Evolutionary conservation across 1,284 basidiomycete species (phyloP).

Genomic region (Pterula multifida): DNA sequence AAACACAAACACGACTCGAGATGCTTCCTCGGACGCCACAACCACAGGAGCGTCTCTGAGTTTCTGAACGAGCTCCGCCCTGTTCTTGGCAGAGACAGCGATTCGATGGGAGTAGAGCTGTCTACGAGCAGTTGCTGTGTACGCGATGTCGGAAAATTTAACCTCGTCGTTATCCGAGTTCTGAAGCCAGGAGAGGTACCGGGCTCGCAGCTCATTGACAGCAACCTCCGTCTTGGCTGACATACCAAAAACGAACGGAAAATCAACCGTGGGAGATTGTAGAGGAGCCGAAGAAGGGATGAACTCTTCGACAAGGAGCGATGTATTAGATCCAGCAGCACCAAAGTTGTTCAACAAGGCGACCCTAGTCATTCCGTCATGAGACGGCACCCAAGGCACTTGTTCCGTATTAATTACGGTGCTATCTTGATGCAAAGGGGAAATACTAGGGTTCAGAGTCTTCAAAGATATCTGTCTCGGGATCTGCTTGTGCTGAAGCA

Average conservation of each 20-base stretch:
- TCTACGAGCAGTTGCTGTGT: conserved; percentile 52
- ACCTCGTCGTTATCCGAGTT: conserved; percentile 14
- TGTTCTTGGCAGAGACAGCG: conserved; percentile 28
- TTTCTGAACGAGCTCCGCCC: conserved; percentile 31
- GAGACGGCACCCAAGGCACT: conserved; percentile 28
- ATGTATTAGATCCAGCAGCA: conserved; percentile 58
- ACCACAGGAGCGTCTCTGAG: conserved; percentile 24
- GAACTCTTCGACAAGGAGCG: conserved; percentile 47
- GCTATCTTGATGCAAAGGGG: conserved; percentile 33
- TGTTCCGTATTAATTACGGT: conserved; percentile 33
- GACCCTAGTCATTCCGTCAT: conserved; percentile 24
- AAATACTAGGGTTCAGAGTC: conserved; percentile 43
- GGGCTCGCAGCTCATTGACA: conserved; percentile 31
- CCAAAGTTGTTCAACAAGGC: conserved; percentile 67
- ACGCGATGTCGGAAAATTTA: conserved; percentile 39
- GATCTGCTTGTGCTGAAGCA: conserved; percentile 44
- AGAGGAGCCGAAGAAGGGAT: conserved; percentile 8
- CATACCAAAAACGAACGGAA: conserved; percentile 36
- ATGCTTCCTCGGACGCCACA: conserved; percentile 16
- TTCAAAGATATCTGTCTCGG: conserved; percentile 49
- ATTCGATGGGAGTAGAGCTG: conserved; percentile 43
- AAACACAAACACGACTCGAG: conserved; percentile 47
- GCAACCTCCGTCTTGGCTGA: conserved; percentile 43
- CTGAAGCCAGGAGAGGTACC: conserved; percentile 34
- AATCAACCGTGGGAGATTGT: background rate